Percentiles rank a stretch among this genome's conserved stretches.
Conservation (phyloP, 202 grass and related monocot genomes). For the Eragrostis tef region DNA sequence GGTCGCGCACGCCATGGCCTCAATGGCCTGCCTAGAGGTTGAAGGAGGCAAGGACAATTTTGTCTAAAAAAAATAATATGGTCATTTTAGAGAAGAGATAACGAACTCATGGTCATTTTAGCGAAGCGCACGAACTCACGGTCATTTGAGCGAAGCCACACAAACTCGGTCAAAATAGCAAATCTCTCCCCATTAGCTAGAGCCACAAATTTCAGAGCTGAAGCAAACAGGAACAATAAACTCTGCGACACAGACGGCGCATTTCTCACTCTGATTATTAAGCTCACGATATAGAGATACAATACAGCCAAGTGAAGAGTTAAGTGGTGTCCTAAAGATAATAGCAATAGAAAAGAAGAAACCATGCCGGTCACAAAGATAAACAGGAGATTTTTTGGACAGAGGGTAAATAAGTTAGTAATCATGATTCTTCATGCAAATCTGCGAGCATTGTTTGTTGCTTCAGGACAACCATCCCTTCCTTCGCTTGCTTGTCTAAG, state of each 20-base stretch:
- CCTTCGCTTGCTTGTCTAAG: conserved; percentile 47
- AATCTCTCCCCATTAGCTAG: too few relatives aligned
- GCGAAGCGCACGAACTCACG: too few relatives aligned
- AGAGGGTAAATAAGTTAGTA: background rate
- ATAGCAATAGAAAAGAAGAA: background rate
- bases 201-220: background rate
- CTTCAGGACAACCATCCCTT: conserved; percentile 36
- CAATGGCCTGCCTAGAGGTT: too few relatives aligned
- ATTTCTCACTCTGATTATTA: conserved; percentile 23
- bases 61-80: too few relatives aligned
- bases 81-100: too few relatives aligned
- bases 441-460: conserved; percentile 41
- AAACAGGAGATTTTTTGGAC: conserved; percentile 9
- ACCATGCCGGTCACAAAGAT: background rate
- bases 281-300: background rate
- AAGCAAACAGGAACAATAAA: background rate
- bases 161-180: too few relatives aligned
- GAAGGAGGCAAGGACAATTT: too few relatives aligned
- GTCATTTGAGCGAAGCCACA: too few relatives aligned
- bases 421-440: conserved; percentile 28
- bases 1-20: too few relatives aligned
- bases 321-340: conserved; percentile 1
- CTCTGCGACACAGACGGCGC: background rate
- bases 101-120: too few relatives aligned
- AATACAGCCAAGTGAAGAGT: background rate